Conservation (phyloP, 768 basidiomycete genomes). For the Russula earlei region DNA sequence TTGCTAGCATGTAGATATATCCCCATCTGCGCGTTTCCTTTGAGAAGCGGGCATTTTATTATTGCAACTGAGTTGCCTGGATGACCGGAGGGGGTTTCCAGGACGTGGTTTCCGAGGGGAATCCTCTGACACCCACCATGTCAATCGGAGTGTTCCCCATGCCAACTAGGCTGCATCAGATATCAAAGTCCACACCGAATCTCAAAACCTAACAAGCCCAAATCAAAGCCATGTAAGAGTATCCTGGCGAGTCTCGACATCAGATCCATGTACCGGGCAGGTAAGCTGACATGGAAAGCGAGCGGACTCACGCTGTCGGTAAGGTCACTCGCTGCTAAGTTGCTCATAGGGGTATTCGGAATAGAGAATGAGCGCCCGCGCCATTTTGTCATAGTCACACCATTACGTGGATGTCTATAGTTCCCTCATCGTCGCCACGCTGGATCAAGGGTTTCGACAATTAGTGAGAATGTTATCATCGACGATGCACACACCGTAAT, state of each 20-base stretch:
- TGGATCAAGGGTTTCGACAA: neutral
- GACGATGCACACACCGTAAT: slow-evolving; percentile 6
- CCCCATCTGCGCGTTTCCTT: no score
- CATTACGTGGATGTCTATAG: slow-evolving; percentile 10
- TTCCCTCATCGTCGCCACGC: slow-evolving; percentile 10
- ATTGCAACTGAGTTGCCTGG: neutral
- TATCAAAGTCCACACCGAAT: slow-evolving; percentile 1
- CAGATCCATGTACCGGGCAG: neutral
- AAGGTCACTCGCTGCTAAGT: neutral
- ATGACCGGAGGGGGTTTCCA: neutral
- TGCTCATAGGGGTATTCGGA: neutral
- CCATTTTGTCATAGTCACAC: neutral
- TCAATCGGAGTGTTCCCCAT: neutral
- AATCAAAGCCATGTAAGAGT: neutral
- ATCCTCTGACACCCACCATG: neutral
- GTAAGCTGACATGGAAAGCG: neutral
- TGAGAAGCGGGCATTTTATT: no score
- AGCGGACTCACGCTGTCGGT: neutral
- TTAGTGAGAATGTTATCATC: neutral
- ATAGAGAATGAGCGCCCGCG: neutral
- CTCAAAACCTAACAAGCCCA: neutral
- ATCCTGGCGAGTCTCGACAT: neutral
- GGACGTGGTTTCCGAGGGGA: neutral
- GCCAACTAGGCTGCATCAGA: neutral
- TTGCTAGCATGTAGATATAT: no score